phyloP scores from a whole-genome alignment of 1,284 basidiomycete genomes.

The Cutaneotrichosporon spelunceum region DNA sequence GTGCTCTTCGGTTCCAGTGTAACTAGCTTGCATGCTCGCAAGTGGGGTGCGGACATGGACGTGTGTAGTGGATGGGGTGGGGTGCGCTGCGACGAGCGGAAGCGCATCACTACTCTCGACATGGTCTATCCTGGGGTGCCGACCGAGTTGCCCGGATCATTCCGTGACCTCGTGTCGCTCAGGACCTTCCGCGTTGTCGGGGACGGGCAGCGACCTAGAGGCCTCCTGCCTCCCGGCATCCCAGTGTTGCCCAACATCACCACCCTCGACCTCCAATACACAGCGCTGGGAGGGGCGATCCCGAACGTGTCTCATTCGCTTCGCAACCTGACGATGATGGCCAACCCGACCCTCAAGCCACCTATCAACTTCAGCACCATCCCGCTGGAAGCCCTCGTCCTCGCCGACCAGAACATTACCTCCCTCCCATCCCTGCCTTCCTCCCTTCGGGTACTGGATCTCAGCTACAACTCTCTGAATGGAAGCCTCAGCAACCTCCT shows the following conservation, averaged over 20 bases:
- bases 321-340: not conserved
- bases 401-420: not conserved
- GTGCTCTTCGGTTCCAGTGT: slow-evolving; percentile 19
- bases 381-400: slow-evolving; percentile 31
- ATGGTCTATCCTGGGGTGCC: slow-evolving; percentile 44
- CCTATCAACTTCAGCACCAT: slow-evolving; percentile 9
- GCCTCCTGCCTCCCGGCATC: slow-evolving; percentile 28
- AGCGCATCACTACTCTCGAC: slow-evolving; percentile 36
- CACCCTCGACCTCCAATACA: slow-evolving; percentile 11
- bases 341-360: slow-evolving; percentile 10
- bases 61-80: slow-evolving; percentile 45
- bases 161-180: slow-evolving; percentile 42
- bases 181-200: slow-evolving; percentile 30
- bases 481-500: slow-evolving; percentile 33
- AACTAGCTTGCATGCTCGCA: slow-evolving; percentile 6
- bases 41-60: slow-evolving; percentile 36
- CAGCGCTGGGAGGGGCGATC: not conserved
- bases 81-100: slow-evolving; percentile 40
- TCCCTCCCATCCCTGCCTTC: not conserved
- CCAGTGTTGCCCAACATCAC: slow-evolving; percentile 23
- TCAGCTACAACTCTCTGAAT: not conserved
- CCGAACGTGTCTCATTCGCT: not conserved
- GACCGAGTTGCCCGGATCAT: slow-evolving; percentile 26
- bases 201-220: slow-evolving; percentile 40
- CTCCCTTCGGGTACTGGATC: not conserved